Evolutionary conservation across 106 monocot species (phyloP).

Genomic region (Dioscorea alata): DNA sequence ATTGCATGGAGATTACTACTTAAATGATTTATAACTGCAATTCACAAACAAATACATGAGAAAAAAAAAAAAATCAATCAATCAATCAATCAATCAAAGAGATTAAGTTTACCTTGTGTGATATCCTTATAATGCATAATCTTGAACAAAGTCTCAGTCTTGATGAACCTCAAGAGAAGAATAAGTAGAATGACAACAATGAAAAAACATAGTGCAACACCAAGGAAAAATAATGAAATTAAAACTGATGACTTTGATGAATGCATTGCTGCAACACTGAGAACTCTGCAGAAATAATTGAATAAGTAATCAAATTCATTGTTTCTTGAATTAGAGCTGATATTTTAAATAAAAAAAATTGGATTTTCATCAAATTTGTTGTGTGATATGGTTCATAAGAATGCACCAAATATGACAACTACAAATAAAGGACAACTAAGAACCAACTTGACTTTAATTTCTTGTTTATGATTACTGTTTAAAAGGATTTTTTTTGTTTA

Average conservation of each 20-base stretch:
- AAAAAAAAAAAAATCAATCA: background rate
- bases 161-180: constrained; percentile 27
- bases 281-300: too few relatives aligned
- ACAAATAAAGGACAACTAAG: too few relatives aligned
- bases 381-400: too few relatives aligned
- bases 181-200: constrained; percentile 13
- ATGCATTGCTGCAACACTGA: too few relatives aligned
- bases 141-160: constrained; percentile 8
- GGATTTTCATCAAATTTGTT: too few relatives aligned
- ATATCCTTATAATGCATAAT: constrained; percentile 1
- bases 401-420: too few relatives aligned
- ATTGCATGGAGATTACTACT: constrained; percentile 25
- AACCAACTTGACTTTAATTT: too few relatives aligned
- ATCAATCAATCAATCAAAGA: background rate
- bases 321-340: too few relatives aligned
- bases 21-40: background rate
- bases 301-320: too few relatives aligned
- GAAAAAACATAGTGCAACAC: constrained; percentile 16
- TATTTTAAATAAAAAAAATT: too few relatives aligned
- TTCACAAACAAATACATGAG: background rate
- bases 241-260: constrained; percentile 1
- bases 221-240: constrained; percentile 16
- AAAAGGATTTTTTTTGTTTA: too few relatives aligned
- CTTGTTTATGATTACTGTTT: too few relatives aligned
- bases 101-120: constrained; percentile 1